Evolutionary conservation across 2,329 filamentous ascomycete species (phyloP).

Genomic region (Bipolaris cookei): DNA sequence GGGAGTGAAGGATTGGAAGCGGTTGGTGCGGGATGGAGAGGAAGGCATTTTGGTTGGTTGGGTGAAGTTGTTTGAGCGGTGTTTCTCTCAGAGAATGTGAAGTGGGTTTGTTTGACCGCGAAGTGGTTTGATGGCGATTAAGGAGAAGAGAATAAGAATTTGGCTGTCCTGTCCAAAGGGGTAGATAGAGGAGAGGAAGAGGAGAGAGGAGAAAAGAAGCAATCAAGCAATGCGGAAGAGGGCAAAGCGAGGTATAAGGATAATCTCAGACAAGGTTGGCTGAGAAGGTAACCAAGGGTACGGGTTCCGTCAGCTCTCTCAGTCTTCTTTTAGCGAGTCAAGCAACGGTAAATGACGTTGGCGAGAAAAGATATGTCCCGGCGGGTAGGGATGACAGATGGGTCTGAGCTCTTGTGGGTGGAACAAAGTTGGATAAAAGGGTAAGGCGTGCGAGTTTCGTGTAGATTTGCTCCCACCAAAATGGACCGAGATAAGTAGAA

Average conservation of each 20-base stretch:
- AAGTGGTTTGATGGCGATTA: neutral
- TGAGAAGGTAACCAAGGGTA: too few relatives aligned
- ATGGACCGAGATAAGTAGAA: constrained; percentile 12
- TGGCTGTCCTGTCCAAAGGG: too few relatives aligned
- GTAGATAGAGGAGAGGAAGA: too few relatives aligned
- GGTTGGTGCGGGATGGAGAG: constrained; percentile 44
- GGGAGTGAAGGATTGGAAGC: constrained; percentile 47
- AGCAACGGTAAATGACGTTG: too few relatives aligned
- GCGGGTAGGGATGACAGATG: neutral
- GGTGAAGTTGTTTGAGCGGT: constrained; percentile 9
- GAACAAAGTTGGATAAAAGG: constrained; percentile 10
- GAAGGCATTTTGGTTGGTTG: constrained; percentile 35
- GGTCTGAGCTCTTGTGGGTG: neutral
- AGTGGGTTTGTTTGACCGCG: neutral
- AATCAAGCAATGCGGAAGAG: too few relatives aligned
- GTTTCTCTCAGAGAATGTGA: neutral
- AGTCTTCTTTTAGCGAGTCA: too few relatives aligned
- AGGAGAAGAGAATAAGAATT: too few relatives aligned
- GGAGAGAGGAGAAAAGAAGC: too few relatives aligned
- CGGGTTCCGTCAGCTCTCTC: too few relatives aligned
- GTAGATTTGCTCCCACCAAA: constrained; percentile 18
- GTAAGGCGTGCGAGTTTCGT: constrained; percentile 13
- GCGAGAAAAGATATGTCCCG: too few relatives aligned
- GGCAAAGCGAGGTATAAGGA: too few relatives aligned
- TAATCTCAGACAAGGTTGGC: too few relatives aligned